A percentile compares a stretch with the other conserved stretches of the same genome.
Conservation (phyloP, 495 filamentous ascomycete genomes). For the Neurospora discreta region DNA sequence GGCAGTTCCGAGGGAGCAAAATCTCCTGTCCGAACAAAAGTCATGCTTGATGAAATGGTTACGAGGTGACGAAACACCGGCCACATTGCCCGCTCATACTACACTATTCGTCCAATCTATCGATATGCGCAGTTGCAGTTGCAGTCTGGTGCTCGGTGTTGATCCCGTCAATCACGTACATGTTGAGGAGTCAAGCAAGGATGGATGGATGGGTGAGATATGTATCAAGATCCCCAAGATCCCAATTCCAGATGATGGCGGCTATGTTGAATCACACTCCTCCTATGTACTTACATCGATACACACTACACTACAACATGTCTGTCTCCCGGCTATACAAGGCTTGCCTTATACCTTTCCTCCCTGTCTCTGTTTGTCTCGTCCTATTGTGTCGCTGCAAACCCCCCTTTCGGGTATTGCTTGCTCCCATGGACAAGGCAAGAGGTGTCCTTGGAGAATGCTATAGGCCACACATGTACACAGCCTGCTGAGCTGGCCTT, state of each 20-base stretch:
- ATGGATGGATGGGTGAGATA: neutral
- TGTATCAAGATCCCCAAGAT: neutral
- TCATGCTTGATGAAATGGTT: neutral
- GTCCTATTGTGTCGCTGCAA: neutral
- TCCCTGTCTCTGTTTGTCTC: neutral
- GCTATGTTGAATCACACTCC: neutral
- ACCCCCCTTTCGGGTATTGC: neutral
- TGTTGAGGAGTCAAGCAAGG: neutral
- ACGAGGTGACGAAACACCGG: neutral
- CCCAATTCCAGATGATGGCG: neutral
- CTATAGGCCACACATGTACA: neutral
- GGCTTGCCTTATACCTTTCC: neutral
- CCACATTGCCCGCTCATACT: neutral
- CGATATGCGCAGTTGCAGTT: neutral
- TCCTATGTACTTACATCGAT: neutral
- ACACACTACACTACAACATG: too few relatives aligned
- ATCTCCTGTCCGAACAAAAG: neutral
- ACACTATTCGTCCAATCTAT: neutral
- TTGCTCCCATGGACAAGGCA: neutral
- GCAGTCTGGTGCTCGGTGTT: neutral
- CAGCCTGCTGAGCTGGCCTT: conserved; percentile 26
- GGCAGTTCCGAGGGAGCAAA: neutral
- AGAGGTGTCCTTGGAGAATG: neutral
- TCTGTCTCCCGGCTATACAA: neutral
- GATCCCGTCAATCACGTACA: neutral